A percentile compares a stretch with the other conserved stretches of the same genome.
phyloP scores from a whole-genome alignment of 2,329 filamentous ascomycete genomes.

The Talaromyces atroroseus region DNA sequence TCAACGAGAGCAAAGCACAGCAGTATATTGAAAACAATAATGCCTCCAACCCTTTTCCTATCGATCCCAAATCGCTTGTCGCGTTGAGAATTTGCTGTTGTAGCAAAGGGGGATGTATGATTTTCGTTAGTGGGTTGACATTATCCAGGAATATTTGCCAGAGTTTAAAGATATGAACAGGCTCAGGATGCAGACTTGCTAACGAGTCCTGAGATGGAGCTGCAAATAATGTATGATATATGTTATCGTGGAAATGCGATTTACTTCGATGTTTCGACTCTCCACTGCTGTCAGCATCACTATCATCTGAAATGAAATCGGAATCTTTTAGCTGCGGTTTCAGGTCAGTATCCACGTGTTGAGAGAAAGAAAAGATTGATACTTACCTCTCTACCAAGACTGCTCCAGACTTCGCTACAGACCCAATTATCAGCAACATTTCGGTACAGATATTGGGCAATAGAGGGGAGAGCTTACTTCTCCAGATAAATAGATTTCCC shows the following conservation, averaged over 20 bases:
- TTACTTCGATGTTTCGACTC: background rate
- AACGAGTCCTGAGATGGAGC: background rate
- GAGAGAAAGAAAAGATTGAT: background rate
- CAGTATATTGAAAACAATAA: slow-evolving; percentile 61
- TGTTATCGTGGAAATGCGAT: background rate
- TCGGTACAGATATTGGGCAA: background rate
- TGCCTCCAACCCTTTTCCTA: slow-evolving; percentile 51
- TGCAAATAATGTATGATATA: slow-evolving; percentile 4
- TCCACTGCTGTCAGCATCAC: slow-evolving; percentile 2
- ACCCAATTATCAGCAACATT: background rate
- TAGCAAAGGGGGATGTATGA: slow-evolving; percentile 54
- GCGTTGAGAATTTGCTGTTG: slow-evolving; percentile 49
- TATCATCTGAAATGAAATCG: slow-evolving; percentile 7
- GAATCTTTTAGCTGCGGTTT: background rate
- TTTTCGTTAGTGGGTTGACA: slow-evolving; percentile 56
- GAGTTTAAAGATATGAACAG: slow-evolving; percentile 49
- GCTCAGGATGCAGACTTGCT: slow-evolving; percentile 8
- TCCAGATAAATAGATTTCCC: slow-evolving; percentile 11
- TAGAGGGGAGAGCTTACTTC: slow-evolving; percentile 2
- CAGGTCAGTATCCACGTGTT: background rate
- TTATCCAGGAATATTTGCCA: slow-evolving; percentile 58
- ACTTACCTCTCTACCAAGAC: slow-evolving; percentile 6
- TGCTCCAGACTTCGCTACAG: slow-evolving; percentile 7
- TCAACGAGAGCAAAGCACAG: slow-evolving; percentile 44
- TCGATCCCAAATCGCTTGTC: slow-evolving; percentile 43